Conservation (phyloP, 1,284 basidiomycete species). For the Paramarasmius palmivorus region DNA sequence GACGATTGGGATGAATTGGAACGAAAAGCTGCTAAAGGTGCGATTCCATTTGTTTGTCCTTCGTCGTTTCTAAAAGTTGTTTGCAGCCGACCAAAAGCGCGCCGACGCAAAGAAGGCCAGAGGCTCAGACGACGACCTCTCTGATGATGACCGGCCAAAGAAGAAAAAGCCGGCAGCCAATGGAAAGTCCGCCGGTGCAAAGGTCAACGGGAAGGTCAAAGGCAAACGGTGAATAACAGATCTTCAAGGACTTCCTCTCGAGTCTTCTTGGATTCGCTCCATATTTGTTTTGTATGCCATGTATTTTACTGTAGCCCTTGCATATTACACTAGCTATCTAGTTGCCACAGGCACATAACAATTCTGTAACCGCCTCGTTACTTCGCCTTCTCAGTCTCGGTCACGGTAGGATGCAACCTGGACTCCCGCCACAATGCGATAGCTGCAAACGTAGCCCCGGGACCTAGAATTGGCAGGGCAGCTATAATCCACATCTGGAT, state of each 20-base stretch:
- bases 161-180: conserved; percentile 57
- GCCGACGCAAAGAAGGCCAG: conserved; percentile 48
- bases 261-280: not conserved
- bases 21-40: conserved; percentile 84
- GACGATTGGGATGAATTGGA: conserved; percentile 97
- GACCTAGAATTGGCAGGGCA: conserved; percentile 7
- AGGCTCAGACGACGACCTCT: conserved; percentile 60
- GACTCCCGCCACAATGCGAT: conserved; percentile 13
- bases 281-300: conserved; percentile 1
- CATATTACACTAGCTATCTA: no score
- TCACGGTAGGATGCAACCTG: conserved; percentile 3
- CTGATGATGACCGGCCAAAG: conserved; percentile 64
- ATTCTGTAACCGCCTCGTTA: not conserved
- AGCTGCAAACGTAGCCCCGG: conserved; percentile 11
- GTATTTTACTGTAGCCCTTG: not conserved
- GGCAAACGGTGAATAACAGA: conserved; percentile 22
- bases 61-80: conserved; percentile 9
- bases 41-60: conserved; percentile 20
- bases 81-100: conserved; percentile 75
- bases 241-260: not conserved
- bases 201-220: conserved; percentile 22
- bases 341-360: not conserved
- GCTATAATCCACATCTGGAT: conserved; percentile 10
- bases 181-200: conserved; percentile 42
- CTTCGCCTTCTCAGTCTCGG: not conserved